Base-by-base conservation (phyloP, 495 filamentous ascomycete species). In the Podospora pseudoanserina region DNA sequence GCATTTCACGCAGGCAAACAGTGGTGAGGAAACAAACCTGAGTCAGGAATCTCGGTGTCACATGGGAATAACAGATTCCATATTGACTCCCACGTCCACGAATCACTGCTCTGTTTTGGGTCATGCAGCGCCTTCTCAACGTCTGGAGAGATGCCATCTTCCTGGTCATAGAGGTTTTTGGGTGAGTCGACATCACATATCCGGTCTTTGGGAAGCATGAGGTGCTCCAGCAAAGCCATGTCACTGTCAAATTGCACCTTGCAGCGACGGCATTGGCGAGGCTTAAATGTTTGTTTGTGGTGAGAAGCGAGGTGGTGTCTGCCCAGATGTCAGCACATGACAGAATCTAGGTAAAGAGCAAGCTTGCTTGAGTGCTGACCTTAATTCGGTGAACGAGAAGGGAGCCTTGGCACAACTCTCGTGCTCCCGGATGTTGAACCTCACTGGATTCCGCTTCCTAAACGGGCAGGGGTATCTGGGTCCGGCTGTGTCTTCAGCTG, bases 341-440 rank as follows among this genome's bases (percentile, higher is more conserved):
- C 39, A 9, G 15, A 49, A 49, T 13, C 0, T 39, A 39, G 34
- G 13, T 49, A 5, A 32, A 19, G 15, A 54, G 27, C 5, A 32
- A 0, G 4, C 71, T 61, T 65, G 77, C 77, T 65, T 77, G 11
- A 80, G 58, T 3, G 70, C 65, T 1, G 61, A 20, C 11, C 77
- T 57, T 0, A 68, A 68, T 5, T 49, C 39, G 2, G 15, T 13
- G 13, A 49, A 49, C 2, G 19, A 16, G 28, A 76, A 77, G 2
- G 71, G 62, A 4, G 54, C 69, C n/a, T 63, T 70, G 54, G 77
- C 78, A 49, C 78, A 80, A 18, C 39, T 13, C 26, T 77, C 70
- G 18, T 78, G 71, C 9, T 78, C 77, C 4, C 77, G 71, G 53
- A 80, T 68, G 39, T 79, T 80, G 64, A 79, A 80, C 34, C 76